Base-by-base conservation (phyloP, 192 early-diverging fungal species). In the Coemansia sp. region DNA sequence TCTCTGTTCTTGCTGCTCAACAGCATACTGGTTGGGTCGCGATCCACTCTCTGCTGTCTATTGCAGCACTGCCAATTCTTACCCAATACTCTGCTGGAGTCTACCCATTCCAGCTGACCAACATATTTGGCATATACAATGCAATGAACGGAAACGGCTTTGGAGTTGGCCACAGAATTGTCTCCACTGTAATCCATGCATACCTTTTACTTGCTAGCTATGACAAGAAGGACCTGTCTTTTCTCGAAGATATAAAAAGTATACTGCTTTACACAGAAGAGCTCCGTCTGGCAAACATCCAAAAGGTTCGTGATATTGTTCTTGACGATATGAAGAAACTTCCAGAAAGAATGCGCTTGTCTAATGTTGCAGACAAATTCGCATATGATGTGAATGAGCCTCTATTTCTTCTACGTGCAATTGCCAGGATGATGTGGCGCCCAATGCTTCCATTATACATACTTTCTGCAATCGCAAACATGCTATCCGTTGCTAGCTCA, bases 351-450 rank as follows among this genome's bases (percentile, higher is more conserved):
- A 21, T 49, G 23, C 23, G 20, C 23, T 49, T 49, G 46, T 9
- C 21, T 3, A 25, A 21, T 5, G 20, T 1, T 49, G 21, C 8
- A 10, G 4, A 21, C 0, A 7, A 21, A 13, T 49, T 49, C 12
- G 5, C 4, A 6, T 49, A 49, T 5, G 12, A 49, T 49, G 46
- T 49, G 12, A 49, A 49, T 25, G 46, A 49, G 23, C 23, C 21
- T 0, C 9, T 49, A 7, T 49, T 49, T 25, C 46, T 49, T 49
- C n/a, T 78, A 16, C 66, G 70, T 4, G 75, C 70, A 12, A 66
- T 78, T 26, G 8, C 56, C 7, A 66, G 70, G 3, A 69, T 78
- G 67, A 28, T 62, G 0, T 78, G 75, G 75, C 62, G 70, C 12
- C 75, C 75, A 16, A 35, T 72, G 52, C 39, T 78, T n/a, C 75